Conservation (phyloP, 2,329 filamentous ascomycete genomes). For the Ampelomyces quisqualis region DNA sequence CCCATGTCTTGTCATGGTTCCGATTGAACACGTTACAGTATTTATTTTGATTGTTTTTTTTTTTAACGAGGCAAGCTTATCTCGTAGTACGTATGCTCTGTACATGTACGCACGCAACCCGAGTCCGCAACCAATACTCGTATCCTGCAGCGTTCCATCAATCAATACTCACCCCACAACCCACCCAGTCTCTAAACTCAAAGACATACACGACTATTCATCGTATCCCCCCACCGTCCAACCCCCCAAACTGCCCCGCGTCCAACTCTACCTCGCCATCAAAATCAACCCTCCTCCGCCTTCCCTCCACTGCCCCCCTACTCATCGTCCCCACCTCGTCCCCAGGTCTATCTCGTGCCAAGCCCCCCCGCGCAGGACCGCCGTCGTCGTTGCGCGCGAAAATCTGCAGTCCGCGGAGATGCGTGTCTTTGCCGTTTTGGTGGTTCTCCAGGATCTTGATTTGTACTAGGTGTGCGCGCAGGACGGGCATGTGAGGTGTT, state of each 20-base stretch:
- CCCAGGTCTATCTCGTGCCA: constrained; percentile 8
- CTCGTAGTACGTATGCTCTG: too few relatives aligned
- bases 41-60: too few relatives aligned
- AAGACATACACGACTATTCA: neutral
- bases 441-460: constrained; percentile 93
- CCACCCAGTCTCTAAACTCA: neutral
- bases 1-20: too few relatives aligned
- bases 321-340: constrained; percentile 9
- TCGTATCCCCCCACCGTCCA: constrained; percentile 1
- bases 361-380: constrained; percentile 7
- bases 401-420: constrained; percentile 88
- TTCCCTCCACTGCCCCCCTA: constrained; percentile 14
- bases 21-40: too few relatives aligned
- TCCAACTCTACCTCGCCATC: constrained; percentile 7
- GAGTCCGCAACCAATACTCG: too few relatives aligned
- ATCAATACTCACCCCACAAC: neutral
- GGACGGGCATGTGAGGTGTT: constrained; percentile 56
- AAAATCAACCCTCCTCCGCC: constrained; percentile 15
- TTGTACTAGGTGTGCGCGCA: constrained; percentile 87
- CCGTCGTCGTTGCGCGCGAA: constrained; percentile 56
- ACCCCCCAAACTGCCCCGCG: constrained; percentile 6
- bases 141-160: too few relatives aligned
- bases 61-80: too few relatives aligned
- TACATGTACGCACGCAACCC: too few relatives aligned
- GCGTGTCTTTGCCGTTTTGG: constrained; percentile 99